phyloP scores from a whole-genome alignment of 2,329 filamentous ascomycete genomes.

The Furcasterigmium furcatum region DNA sequence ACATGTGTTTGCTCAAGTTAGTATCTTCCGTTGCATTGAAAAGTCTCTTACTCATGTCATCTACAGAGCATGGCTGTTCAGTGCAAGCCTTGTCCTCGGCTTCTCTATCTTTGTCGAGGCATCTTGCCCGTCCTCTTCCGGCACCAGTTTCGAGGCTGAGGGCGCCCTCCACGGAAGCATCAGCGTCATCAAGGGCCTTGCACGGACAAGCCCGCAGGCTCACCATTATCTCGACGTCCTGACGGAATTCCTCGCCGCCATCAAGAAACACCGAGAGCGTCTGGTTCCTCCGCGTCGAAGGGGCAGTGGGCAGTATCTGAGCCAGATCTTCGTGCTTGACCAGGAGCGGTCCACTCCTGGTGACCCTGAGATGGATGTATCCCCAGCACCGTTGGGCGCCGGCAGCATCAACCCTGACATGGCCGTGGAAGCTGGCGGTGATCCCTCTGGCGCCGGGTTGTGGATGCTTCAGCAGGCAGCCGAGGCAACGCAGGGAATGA shows the following conservation, averaged over 20 bases:
- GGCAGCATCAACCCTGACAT: too few species aligned
- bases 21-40: slow-evolving; percentile 11
- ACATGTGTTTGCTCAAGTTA: slow-evolving; percentile 59
- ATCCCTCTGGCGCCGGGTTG: background rate
- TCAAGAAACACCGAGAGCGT: slow-evolving; percentile 31
- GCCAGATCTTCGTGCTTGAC: background rate
- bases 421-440: background rate
- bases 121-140: slow-evolving; percentile 48
- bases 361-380: background rate
- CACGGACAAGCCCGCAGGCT: slow-evolving; percentile 49
- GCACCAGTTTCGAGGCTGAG: slow-evolving; percentile 37
- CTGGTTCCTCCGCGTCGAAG: background rate
- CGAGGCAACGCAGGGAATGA: background rate
- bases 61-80: slow-evolving; percentile 36
- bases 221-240: slow-evolving; percentile 55
- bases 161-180: slow-evolving; percentile 45
- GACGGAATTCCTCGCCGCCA: slow-evolving; percentile 38
- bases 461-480: background rate
- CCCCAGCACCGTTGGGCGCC: too few species aligned
- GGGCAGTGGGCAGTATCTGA: background rate
- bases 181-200: slow-evolving; percentile 45
- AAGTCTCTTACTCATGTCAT: too few species aligned
- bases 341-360: background rate
- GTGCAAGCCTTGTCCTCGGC: slow-evolving; percentile 53
- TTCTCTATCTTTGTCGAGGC: slow-evolving; percentile 29